These are phyloP conservation scores for Rosellinia necatrix DNA, from an alignment of 2,329 filamentous ascomycete species.

Conservation along the genomic window DNA sequence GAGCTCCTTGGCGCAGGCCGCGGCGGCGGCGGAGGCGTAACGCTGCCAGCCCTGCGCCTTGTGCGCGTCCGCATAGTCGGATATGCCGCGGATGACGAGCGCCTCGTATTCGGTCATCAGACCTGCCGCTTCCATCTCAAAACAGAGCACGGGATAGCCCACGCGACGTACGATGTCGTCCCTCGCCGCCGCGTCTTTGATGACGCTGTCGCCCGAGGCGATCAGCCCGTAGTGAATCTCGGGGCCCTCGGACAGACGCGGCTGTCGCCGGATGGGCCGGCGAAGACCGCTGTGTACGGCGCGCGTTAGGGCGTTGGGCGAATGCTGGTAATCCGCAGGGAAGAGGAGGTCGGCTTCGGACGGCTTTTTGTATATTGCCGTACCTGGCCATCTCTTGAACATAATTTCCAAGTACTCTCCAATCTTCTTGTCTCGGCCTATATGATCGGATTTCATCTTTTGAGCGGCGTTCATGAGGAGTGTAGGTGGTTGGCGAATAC, in stretches of 20 bases:
- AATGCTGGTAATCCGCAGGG: background rate
- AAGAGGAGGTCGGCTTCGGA: background rate
- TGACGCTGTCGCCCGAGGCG: constrained; percentile 8
- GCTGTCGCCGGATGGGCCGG: background rate
- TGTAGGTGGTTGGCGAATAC: background rate
- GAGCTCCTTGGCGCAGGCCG: constrained; percentile 17
- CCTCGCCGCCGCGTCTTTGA: background rate
- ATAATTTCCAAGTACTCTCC: background rate
- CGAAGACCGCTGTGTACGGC: background rate
- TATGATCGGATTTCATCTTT: constrained; percentile 8
- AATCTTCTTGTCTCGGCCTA: constrained; percentile 1
- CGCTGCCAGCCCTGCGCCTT: constrained; percentile 8
- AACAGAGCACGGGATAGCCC: background rate
- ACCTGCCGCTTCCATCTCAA: constrained; percentile 21
- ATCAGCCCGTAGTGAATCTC: constrained; percentile 15
- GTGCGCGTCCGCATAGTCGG: constrained; percentile 11
- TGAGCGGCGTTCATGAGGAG: constrained; percentile 6
- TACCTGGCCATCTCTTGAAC: background rate
- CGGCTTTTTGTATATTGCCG: background rate
- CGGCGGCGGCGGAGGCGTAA: constrained; percentile 5
- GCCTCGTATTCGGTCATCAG: background rate
- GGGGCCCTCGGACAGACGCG: background rate
- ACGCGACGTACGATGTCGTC: background rate
- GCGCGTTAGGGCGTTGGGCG: background rate
- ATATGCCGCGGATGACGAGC: constrained; percentile 13